Conservation (phyloP, 345 rosid genomes). For the Acer campestre region DNA sequence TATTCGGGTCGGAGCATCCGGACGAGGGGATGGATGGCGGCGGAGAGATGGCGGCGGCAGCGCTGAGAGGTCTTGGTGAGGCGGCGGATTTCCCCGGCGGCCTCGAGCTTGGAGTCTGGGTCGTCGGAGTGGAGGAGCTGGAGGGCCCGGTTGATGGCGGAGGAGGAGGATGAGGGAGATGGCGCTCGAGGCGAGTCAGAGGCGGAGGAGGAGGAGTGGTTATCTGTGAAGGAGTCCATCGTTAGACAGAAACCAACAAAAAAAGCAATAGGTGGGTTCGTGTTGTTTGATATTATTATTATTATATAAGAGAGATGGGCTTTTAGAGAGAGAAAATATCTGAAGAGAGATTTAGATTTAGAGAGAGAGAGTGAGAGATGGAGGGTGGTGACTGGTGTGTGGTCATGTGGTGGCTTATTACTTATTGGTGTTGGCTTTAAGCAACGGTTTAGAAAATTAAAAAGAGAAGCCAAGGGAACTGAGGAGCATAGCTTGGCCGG, state of each 20-base stretch:
- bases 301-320: background rate
- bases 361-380: slow-evolving; percentile 27
- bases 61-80: slow-evolving; percentile 87
- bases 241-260: slow-evolving; percentile 12
- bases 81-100: slow-evolving; percentile 86
- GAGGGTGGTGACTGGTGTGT: background rate
- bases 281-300: background rate
- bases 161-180: slow-evolving; percentile 40
- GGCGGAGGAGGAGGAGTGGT: slow-evolving; percentile 45
- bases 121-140: slow-evolving; percentile 54
- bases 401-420: background rate
- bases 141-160: slow-evolving; percentile 57
- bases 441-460: slow-evolving; percentile 43
- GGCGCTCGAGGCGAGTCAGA: slow-evolving; percentile 54
- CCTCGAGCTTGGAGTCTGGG: slow-evolving; percentile 61
- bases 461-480: no score
- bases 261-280: background rate
- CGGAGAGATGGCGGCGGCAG: slow-evolving; percentile 79
- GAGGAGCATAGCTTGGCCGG: no score
- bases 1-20: slow-evolving; percentile 67
- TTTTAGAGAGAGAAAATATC: background rate
- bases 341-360: slow-evolving; percentile 7
- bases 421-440: slow-evolving; percentile 44
- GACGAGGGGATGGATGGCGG: slow-evolving; percentile 75
- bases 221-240: slow-evolving; percentile 40